Evolutionary conservation across 805 yeast species (phyloP), one percentile per base, ranked within the genome.

Genomic region (Saccharomycodes ludwigii): DNA sequence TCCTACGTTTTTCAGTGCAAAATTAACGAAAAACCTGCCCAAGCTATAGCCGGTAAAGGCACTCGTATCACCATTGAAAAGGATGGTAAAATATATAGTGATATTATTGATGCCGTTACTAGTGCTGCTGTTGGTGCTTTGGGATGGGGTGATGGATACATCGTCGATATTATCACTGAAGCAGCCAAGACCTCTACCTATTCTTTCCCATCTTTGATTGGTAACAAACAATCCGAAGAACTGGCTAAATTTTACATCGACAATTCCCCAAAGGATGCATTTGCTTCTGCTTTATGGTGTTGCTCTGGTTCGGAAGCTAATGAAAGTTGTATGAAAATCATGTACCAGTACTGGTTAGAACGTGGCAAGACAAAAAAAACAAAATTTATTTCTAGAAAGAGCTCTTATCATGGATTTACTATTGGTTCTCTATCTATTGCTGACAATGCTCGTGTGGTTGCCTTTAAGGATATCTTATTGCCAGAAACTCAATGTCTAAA

Each of bases 241-340:
- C 44, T 65, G 32, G 58, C 66, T 16, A 44, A 56, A 31, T 60
- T 54, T 52, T 64, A 58, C 26, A 49, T 60, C 33, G 57, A 54
- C 4, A 47, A 49, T 26, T 56, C 64, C 9, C 63, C 63, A 31
- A 40, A 51, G 22, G 54, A 48, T 27, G 60, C 52, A 9, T 61
- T 60, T 34, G 37, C 48, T 3, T 51, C 62, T 13, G 66, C 62
- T 10, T 37, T 59, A 27, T 59, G 76, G 51, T 63, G 68, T 35
- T 68, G 72, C 40, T 67, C 76, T 7, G 83, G 83, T n/a, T 60
- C 78, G 14, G 81, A 73, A 49, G 71, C 77, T 22, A 73, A 71
- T 46, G 81, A 74, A 47, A 75, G 73, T 26, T 76, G 77, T 4
- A 43, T 74, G 46, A 73, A 72, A 51, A 68, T 74, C 37, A 67